Evolutionary conservation across 176 grass and related monocot genomes (phyloP), one percentile per base, ranked within the genome.

Genomic region (Rhynchospora breviuscula): DNA sequence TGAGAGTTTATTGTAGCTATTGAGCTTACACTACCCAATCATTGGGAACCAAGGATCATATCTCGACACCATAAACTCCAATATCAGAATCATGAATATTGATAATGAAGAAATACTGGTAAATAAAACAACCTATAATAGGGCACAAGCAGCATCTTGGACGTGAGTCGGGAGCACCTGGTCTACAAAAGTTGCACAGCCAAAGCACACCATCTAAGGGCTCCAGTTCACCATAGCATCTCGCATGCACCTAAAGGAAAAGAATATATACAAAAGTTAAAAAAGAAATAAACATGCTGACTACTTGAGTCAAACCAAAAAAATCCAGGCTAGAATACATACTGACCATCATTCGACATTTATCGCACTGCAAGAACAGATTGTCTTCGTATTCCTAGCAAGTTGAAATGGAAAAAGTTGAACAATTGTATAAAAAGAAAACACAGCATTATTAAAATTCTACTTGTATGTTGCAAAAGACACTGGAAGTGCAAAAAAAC

Each of bases 331-430:
- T 84, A 48, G 21, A 84, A 59, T 77, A 49, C 3, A 45, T 88
- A 85, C 78, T 82, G 86, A 98, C 96, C 96, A 99, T 99, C 87
- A 99, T 99, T 53, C 96, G 90, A 44, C 96, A 99, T 89, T 91
- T 99, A 86, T 99, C 96, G 18, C 96, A 99, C 80, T 99, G 96
- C 80, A 99, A 78, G 78, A 99, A 99, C 79, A 99, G 89, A 87
- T 99, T 99, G 83, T 99, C 96, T 80, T 99, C 96, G 8, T 99
- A 99, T 70, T 99, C 96, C 96, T 99, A 62, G 53, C 89, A 88
- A 67, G 31, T 59, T 25, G 85, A 86, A 87, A 18, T 8, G 3
- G 1, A 79, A 35, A 61, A 86, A n/a, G 78, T 82, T 63, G 43
- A 79, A 87, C 60, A 70, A 87, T 68, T 86, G 72, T 78, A 14